These are phyloP conservation scores for Alternaria postmessia DNA, from an alignment of 2,329 filamentous ascomycete genomes.

Conservation along the genomic window DNA sequence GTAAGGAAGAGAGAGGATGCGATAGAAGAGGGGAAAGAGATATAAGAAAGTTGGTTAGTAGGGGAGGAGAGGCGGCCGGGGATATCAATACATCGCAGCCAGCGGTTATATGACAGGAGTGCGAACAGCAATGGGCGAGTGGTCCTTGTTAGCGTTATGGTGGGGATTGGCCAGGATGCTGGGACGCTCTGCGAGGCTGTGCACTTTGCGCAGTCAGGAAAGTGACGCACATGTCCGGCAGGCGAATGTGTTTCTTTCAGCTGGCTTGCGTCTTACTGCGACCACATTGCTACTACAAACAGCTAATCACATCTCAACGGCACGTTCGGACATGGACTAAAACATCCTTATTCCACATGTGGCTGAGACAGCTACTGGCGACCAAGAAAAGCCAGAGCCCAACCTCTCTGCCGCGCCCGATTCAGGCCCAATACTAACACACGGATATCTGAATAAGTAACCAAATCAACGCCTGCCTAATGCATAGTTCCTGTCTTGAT, in stretches of 20 bases:
- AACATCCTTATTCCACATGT: slow-evolving; percentile 6
- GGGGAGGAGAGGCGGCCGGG: neutral
- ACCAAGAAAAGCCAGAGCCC: slow-evolving; percentile 23
- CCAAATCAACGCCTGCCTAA: slow-evolving; percentile 28
- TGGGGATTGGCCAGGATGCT: slow-evolving; percentile 22
- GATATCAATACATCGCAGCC: slow-evolving; percentile 19
- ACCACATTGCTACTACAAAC: slow-evolving; percentile 6
- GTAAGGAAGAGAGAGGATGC: slow-evolving; percentile 2
- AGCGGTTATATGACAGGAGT: slow-evolving; percentile 33
- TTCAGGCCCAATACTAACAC: slow-evolving; percentile 26
- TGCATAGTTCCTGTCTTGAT: slow-evolving; percentile 13
- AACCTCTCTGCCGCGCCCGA: slow-evolving; percentile 29
- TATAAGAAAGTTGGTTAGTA: neutral
- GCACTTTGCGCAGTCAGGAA: slow-evolving; percentile 13
- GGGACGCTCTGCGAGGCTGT: slow-evolving; percentile 19
- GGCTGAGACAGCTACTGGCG: slow-evolving; percentile 8
- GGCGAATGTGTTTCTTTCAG: slow-evolving; percentile 19
- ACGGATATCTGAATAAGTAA: slow-evolving; percentile 19
- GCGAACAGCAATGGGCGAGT: slow-evolving; percentile 27
- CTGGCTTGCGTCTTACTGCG: slow-evolving; percentile 12
- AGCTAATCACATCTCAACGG: slow-evolving; percentile 4
- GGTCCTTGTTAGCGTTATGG: slow-evolving; percentile 29
- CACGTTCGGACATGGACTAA: neutral
- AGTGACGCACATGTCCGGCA: slow-evolving; percentile 18
- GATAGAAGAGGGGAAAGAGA: neutral